Evolutionary conservation across 305 asterid genomes (phyloP).

Genomic region (Fraxinus latifolia): DNA sequence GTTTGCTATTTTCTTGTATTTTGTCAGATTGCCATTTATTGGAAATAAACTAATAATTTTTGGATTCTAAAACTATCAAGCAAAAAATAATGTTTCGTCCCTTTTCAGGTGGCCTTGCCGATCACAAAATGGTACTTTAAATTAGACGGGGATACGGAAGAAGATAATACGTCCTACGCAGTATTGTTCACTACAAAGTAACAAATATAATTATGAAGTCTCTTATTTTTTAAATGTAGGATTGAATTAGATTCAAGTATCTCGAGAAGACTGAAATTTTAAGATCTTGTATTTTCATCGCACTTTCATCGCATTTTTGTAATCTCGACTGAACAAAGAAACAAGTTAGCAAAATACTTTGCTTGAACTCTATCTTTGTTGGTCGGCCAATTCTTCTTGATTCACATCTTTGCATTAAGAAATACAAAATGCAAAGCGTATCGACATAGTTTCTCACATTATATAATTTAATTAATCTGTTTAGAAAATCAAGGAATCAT

Average conservation of each 20-base stretch:
- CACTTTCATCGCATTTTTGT: neutral
- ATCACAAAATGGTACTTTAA: neutral
- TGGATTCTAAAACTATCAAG: neutral
- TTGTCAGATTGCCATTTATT: constrained; percentile 24
- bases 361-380: neutral
- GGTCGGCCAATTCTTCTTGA: neutral
- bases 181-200: too few relatives aligned
- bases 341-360: neutral
- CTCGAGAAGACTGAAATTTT: too few relatives aligned
- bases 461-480: too few relatives aligned
- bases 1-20: constrained; percentile 6
- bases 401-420: neutral
- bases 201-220: neutral
- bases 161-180: too few relatives aligned
- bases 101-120: neutral
- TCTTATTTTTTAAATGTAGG: neutral
- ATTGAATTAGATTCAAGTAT: neutral
- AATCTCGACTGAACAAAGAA: neutral
- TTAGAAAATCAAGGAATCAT: neutral
- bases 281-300: neutral
- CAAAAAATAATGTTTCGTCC: neutral
- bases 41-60: neutral
- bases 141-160: neutral
- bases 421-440: neutral
- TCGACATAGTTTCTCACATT: neutral